Conservation (phyloP, 2,329 filamentous ascomycete genomes). For the Fusarium scirpi region DNA sequence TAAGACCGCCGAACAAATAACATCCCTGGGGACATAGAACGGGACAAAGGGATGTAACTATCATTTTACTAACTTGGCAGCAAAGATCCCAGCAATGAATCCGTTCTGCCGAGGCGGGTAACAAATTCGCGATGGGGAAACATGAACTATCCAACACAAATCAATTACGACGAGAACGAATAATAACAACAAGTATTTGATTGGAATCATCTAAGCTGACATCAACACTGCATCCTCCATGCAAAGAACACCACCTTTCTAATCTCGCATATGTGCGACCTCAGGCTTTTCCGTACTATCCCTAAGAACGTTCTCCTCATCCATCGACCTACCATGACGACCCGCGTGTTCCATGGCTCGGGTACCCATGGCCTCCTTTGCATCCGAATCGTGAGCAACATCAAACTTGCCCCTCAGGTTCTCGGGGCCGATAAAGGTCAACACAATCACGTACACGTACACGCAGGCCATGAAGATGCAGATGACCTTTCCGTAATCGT, state of each 20-base stretch:
- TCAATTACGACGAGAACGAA: not conserved
- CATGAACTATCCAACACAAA: not conserved
- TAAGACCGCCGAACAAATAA: conserved; percentile 18
- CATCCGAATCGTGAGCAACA: conserved; percentile 61
- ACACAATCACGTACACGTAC: conserved; percentile 70
- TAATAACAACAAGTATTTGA: not conserved
- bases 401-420: conserved; percentile 65
- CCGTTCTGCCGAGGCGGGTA: conserved; percentile 19
- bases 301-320: conserved; percentile 36
- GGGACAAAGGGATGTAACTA: not conserved
- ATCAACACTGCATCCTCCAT: not conserved
- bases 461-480: conserved; percentile 93
- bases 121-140: not conserved
- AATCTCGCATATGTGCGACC: conserved; percentile 24
- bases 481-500: conserved; percentile 85
- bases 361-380: conserved; percentile 59
- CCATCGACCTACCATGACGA: conserved; percentile 12
- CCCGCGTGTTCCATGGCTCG: conserved; percentile 47
- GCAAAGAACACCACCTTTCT: not conserved
- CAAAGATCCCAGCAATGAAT: not conserved
- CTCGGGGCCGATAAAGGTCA: conserved; percentile 73
- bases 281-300: conserved; percentile 26
- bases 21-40: not conserved
- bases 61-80: not conserved
- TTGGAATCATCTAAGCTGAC: not conserved